These are phyloP conservation scores for Tuber aestivum DNA, from an alignment of 495 filamentous ascomycete species.

Conservation along the genomic window DNA sequence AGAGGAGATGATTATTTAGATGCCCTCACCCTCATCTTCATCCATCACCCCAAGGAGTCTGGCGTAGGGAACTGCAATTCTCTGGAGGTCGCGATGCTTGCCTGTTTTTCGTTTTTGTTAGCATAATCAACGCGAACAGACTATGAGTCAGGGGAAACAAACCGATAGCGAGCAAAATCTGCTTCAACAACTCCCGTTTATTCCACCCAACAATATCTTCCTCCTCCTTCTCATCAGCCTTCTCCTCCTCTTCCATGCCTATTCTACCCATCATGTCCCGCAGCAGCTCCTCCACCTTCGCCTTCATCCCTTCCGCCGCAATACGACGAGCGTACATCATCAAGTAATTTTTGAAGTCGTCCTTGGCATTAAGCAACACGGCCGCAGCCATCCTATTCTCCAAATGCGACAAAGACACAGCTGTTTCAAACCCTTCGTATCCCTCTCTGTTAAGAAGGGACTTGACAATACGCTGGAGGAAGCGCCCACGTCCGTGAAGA, in stretches of 20 bases:
- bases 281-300: conserved; percentile 87
- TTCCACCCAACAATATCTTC: conserved; percentile 83
- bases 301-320: conserved; percentile 75
- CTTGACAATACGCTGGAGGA: conserved; percentile 84
- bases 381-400: conserved; percentile 93
- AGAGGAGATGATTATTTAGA: background rate
- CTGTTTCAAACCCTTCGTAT: conserved; percentile 84
- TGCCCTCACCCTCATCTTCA: conserved; percentile 43
- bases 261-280: conserved; percentile 66
- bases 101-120: conserved; percentile 53
- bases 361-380: conserved; percentile 71
- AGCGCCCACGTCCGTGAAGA: conserved; percentile 82
- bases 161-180: conserved; percentile 88
- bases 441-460: conserved; percentile 75
- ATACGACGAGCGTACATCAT: conserved; percentile 96
- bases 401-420: conserved; percentile 85
- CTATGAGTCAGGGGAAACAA: conserved; percentile 45
- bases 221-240: conserved; percentile 46
- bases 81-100: conserved; percentile 86
- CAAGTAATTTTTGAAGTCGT: conserved; percentile 85
- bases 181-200: conserved; percentile 73
- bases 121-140: conserved; percentile 16
- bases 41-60: conserved; percentile 60
- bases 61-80: conserved; percentile 85
- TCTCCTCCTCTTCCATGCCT: conserved; percentile 47